Conservation (phyloP, 2,329 filamentous ascomycete genomes). For the Proliferodiscus dingleyae region DNA sequence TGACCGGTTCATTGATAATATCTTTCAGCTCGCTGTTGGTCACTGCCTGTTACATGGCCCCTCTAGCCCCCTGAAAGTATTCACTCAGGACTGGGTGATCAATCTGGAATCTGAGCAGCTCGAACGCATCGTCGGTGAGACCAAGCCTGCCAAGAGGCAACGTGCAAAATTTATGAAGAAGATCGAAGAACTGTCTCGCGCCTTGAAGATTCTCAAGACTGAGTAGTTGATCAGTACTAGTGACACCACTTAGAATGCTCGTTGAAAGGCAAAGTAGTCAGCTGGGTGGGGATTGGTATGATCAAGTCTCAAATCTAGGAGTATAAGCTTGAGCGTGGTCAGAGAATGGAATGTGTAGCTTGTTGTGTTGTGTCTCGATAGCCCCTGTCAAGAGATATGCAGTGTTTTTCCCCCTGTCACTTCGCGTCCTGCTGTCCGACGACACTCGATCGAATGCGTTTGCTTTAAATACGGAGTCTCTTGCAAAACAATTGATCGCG, state of each 20-base stretch:
- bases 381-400: too few species aligned
- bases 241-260: slow-evolving; percentile 1
- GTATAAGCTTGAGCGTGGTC: too few species aligned
- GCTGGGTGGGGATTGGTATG: background rate
- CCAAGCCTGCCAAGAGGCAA: slow-evolving; percentile 27
- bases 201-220: slow-evolving; percentile 23
- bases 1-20: slow-evolving; percentile 57
- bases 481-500: too few species aligned
- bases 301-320: too few species aligned
- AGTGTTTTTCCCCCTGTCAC: too few species aligned
- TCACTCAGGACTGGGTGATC: slow-evolving; percentile 47
- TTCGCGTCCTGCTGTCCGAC: too few species aligned
- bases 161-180: slow-evolving; percentile 23
- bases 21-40: slow-evolving; percentile 32
- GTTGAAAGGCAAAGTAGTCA: background rate
- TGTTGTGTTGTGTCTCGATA: too few species aligned
- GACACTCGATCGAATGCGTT: too few species aligned
- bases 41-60: slow-evolving; percentile 50
- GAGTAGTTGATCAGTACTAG: slow-evolving; percentile 6
- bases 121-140: slow-evolving; percentile 53
- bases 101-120: slow-evolving; percentile 44
- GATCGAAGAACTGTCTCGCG: slow-evolving; percentile 24
- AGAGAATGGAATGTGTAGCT: background rate
- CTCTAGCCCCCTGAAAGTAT: slow-evolving; percentile 46
- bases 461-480: too few species aligned